Evolutionary conservation across 345 rosid genomes (phyloP).

Genomic region (Populus nigra): DNA sequence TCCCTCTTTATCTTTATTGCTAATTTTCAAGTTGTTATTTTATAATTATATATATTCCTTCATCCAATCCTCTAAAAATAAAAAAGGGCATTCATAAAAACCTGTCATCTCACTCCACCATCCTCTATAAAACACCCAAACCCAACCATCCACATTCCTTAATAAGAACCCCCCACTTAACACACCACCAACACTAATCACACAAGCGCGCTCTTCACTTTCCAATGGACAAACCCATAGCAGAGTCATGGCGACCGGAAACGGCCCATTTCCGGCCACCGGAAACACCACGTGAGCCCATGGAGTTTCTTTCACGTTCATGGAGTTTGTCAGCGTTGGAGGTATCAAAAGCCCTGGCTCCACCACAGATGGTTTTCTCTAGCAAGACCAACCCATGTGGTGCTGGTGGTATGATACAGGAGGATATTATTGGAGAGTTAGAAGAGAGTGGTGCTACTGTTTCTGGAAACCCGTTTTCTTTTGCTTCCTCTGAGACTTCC

Average conservation of each 20-base stretch:
- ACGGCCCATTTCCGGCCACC: constrained; percentile 62
- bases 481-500: constrained; percentile 91
- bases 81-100: neutral
- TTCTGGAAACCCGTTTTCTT: constrained; percentile 60
- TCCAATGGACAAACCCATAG: constrained; percentile 55
- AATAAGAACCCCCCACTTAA: neutral
- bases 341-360: constrained; percentile 69
- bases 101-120: neutral
- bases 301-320: constrained; percentile 95
- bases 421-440: constrained; percentile 59
- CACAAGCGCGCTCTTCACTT: constrained; percentile 5
- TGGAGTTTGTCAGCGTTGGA: constrained; percentile 92
- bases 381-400: constrained; percentile 31
- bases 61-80: neutral
- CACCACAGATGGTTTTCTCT: constrained; percentile 48
- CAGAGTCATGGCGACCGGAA: constrained; percentile 64
- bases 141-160: neutral
- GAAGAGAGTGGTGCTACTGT: constrained; percentile 54
- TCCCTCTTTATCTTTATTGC: neutral
- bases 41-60: too few species aligned
- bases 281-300: constrained; percentile 83
- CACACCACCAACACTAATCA: neutral
- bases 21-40: too few species aligned
- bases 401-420: constrained; percentile 44
- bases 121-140: constrained; percentile 23